Percentiles rank a stretch among this genome's conserved stretches.
Evolutionary conservation across 192 early-diverging fungal species (phyloP).

Genomic region (Chytriomyces sp.): DNA sequence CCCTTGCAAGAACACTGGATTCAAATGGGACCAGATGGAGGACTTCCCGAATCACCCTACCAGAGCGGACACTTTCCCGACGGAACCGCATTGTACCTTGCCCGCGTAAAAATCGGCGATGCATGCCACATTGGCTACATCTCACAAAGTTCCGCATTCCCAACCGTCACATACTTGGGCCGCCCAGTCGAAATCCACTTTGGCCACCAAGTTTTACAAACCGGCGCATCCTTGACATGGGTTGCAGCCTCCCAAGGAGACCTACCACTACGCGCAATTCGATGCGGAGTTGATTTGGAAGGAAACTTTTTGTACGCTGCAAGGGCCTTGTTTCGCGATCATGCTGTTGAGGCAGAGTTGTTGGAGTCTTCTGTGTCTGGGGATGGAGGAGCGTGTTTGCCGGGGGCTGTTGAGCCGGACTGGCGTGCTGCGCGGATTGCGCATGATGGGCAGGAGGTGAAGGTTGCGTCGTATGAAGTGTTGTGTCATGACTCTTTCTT

Average conservation of each 20-base stretch:
- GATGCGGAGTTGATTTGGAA: constrained; percentile 8
- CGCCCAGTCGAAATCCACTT: constrained; percentile 5
- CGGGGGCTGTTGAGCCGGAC: neutral
- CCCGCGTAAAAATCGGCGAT: constrained; percentile 17
- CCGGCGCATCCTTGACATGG: neutral
- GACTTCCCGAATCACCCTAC: neutral
- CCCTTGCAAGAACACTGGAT: constrained; percentile 2
- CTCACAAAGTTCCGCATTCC: neutral
- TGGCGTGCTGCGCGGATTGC: neutral
- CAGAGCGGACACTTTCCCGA: neutral
- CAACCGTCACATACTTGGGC: neutral
- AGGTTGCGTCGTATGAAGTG: constrained; percentile 1
- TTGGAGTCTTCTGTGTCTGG: neutral
- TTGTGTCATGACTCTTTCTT: neutral
- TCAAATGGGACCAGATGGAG: neutral
- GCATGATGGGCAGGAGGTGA: constrained; percentile 12
- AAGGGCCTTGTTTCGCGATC: neutral
- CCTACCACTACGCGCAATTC: constrained; percentile 1
- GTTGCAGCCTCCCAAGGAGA: neutral
- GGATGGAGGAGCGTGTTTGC: neutral
- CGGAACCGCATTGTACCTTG: constrained; percentile 4
- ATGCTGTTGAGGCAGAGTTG: neutral
- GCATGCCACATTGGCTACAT: constrained; percentile 2
- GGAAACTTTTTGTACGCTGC: constrained; percentile 14
- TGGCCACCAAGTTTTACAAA: constrained; percentile 8